Evolutionary conservation across 2,329 filamentous ascomycete species (phyloP), one percentile per base, ranked within the genome.

Genomic region (Colletotrichum liaoningense): DNA sequence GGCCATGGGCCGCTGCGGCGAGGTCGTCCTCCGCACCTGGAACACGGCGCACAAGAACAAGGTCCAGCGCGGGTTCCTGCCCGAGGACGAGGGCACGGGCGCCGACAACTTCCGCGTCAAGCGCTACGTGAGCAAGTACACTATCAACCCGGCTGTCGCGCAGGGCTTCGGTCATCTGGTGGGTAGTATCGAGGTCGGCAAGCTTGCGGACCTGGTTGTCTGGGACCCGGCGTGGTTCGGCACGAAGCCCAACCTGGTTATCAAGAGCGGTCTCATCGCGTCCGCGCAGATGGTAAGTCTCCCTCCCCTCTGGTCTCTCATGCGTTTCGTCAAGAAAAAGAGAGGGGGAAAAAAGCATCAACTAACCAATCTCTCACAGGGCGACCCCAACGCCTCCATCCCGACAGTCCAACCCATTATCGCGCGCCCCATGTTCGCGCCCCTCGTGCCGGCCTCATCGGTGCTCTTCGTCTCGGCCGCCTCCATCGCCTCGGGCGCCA

Each of bases 11-110:
- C 93, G 96, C 63, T 97, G 95, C 80, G 96, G 96, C 76, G 96
- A 98, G 85, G 96, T 98, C 67, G 91, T 98, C 74, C 87, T 97
- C 28, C 91, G 96, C 14, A 98, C 96, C 0, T 98, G 96, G 96
- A 95, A 98, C 83, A 98, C 96, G 2, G 96, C 96, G 0, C 95
- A 98, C 84, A 98, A 98, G 89, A 98, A 98, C 82, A 98, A 97
- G 84, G 81, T 92, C 22, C 95, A 98, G 84, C 90, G 95, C 9
- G 96, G 96, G 0, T 80, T 83, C 1, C 84, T 98, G 33, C 86
- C 89, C 7, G 94, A 97, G 85, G 96, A 98, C 78, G 88, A 93
- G 75, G 94, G 89, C 26, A 93, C 93, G 0, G 93, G 87, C 12
- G 94, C 93, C 0, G 96, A 98, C 80, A 98, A 98, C 82, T 95